phyloP scores from a whole-genome alignment of 2,329 filamentous ascomycete species.

The Paracorniculantispora psalliotae region DNA sequence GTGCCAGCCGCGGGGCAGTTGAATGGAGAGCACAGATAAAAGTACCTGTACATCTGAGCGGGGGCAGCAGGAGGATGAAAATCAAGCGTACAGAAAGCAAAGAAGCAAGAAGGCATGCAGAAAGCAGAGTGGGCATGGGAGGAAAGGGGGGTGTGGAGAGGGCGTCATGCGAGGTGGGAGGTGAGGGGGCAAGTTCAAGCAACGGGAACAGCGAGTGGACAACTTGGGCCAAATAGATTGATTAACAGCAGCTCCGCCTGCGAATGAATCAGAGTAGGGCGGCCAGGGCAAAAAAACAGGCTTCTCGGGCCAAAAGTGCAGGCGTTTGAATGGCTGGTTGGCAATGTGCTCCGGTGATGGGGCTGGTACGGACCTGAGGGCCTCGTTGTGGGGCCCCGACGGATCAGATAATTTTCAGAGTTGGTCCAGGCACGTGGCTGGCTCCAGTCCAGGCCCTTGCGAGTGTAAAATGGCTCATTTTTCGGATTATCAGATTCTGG shows the following conservation, averaged over 20 bases:
- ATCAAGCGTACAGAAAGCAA: no score
- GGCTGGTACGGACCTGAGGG: not conserved
- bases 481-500: conserved; percentile 4
- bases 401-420: conserved; percentile 33
- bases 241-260: not conserved
- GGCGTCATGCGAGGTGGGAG: not conserved
- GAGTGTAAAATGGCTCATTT: conserved; percentile 8
- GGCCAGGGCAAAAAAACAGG: not conserved
- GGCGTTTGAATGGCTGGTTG: not conserved
- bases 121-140: not conserved
- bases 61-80: not conserved
- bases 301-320: not conserved
- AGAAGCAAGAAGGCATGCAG: not conserved
- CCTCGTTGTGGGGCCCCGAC: conserved; percentile 17
- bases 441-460: not conserved
- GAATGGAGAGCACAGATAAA: not conserved
- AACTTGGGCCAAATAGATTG: not conserved
- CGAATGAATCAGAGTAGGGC: not conserved
- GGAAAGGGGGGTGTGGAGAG: not conserved
- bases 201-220: not conserved
- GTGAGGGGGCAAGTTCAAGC: not conserved
- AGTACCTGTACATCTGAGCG: conserved; percentile 13
- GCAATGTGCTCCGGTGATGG: not conserved
- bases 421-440: not conserved
- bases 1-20: not conserved